Evolutionary conservation across 257 asterid genomes (phyloP).

Genomic region (Plantago major): DNA sequence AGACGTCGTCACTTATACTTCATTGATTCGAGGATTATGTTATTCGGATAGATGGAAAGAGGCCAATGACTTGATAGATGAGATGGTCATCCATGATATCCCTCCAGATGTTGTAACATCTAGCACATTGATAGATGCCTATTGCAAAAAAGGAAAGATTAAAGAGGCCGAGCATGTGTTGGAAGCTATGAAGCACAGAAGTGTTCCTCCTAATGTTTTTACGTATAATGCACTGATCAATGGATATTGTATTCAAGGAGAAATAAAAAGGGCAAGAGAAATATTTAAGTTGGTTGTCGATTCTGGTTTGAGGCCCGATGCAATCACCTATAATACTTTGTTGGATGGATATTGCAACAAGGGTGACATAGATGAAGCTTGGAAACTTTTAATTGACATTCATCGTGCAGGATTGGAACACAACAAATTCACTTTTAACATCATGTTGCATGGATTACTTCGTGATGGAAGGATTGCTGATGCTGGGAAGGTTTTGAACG

Average conservation of each 20-base stretch:
- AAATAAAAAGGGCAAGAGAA: no score
- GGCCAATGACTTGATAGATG: no score
- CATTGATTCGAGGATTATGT: no score
- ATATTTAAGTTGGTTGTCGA: no score
- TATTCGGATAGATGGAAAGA: no score
- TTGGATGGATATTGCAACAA: no score
- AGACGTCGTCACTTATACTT: no score
- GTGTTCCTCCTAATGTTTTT: neutral
- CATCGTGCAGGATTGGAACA: slow-evolving; percentile 3
- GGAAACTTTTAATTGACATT: neutral
- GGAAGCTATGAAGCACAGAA: neutral
- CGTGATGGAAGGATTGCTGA: slow-evolving; percentile 1
- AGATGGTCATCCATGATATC: no score
- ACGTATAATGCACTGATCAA: neutral
- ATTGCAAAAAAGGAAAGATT: neutral
- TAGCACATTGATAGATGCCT: no score
- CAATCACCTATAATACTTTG: neutral
- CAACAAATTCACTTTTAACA: neutral
- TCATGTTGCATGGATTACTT: slow-evolving; percentile 12
- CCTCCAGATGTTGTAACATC: neutral
- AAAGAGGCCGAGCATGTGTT: neutral
- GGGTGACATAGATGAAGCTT: no score
- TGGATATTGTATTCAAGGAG: neutral
- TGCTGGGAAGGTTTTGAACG: slow-evolving; percentile 12
- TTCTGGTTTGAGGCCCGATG: neutral